Conservation (phyloP, 2,329 filamentous ascomycete species). For the Aspergillus jensenii region DNA sequence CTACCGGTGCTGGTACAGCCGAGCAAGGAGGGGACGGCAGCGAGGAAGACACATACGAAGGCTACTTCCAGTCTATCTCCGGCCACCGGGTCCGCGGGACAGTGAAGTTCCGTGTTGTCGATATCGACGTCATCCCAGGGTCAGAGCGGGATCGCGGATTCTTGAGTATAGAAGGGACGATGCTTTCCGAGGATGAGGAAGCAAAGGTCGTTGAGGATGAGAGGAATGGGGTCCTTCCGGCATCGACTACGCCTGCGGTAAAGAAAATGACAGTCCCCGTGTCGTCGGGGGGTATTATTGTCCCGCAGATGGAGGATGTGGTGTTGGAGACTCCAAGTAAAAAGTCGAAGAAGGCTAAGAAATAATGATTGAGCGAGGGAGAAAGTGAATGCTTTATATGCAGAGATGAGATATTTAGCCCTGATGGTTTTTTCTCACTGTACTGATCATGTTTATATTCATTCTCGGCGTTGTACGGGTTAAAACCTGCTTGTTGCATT, state of each 20-base stretch:
- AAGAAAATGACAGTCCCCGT: conserved; percentile 7
- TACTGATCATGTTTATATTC: conserved; percentile 10
- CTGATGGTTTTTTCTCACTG: background rate
- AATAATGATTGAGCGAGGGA: background rate
- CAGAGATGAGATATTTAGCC: background rate
- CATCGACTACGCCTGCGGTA: conserved; percentile 18
- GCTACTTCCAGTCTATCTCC: conserved; percentile 75
- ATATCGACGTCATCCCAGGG: conserved; percentile 72
- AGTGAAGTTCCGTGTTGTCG: conserved; percentile 75
- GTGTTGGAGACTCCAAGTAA: conserved; percentile 7
- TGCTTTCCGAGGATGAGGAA: conserved; percentile 71
- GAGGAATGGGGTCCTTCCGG: conserved; percentile 26
- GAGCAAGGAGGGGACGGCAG: conserved; percentile 42
- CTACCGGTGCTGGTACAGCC: conserved; percentile 24
- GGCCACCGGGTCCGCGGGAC: conserved; percentile 70
- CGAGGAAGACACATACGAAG: conserved; percentile 53
- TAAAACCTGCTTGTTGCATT: conserved; percentile 13
- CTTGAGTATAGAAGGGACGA: conserved; percentile 83
- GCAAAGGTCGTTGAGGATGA: conserved; percentile 58
- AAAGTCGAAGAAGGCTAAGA: conserved; percentile 5
- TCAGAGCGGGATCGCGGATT: conserved; percentile 73
- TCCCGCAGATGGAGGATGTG: background rate
- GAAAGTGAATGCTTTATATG: conserved; percentile 10
- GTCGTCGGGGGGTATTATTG: conserved; percentile 6
- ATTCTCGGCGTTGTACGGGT: conserved; percentile 25